Conservation (phyloP, 2,329 filamentous ascomycete genomes). For the Stachybotrys elegans region DNA sequence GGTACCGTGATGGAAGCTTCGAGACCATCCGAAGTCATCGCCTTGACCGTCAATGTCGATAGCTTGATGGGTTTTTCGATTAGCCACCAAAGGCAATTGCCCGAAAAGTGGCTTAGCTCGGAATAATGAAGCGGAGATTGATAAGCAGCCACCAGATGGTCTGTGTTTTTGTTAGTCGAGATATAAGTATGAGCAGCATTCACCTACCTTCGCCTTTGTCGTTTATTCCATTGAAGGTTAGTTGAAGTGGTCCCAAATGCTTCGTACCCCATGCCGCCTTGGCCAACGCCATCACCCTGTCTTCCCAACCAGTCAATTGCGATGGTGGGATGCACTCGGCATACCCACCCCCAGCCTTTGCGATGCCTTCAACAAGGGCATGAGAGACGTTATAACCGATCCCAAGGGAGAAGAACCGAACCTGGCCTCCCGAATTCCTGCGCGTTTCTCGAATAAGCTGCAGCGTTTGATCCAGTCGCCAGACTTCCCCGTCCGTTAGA, state of each 20-base stretch:
- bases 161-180: not conserved
- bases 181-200: not conserved
- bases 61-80: not conserved
- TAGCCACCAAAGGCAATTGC: slow-evolving; percentile 1
- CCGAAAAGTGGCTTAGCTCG: slow-evolving; percentile 2
- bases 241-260: slow-evolving; percentile 1
- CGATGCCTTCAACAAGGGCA: slow-evolving; percentile 53
- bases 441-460: slow-evolving; percentile 1
- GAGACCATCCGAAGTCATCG: not conserved
- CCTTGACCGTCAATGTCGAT: not conserved
- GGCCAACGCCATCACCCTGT: slow-evolving; percentile 4
- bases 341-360: slow-evolving; percentile 52
- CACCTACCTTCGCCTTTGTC: not conserved
- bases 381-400: slow-evolving; percentile 51
- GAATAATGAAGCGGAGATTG: slow-evolving; percentile 3
- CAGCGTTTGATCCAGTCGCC: slow-evolving; percentile 3
- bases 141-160: not conserved
- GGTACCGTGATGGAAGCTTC: not conserved
- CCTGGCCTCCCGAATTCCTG: slow-evolving; percentile 20
- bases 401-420: slow-evolving; percentile 53
- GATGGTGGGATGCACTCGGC: slow-evolving; percentile 20
- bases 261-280: not conserved
- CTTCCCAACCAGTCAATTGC: slow-evolving; percentile 3
- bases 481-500: slow-evolving; percentile 6
- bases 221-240: not conserved